These are phyloP conservation scores for Talaromyces proteolyticus DNA, from an alignment of 495 filamentous ascomycete genomes.

Conservation along the genomic window DNA sequence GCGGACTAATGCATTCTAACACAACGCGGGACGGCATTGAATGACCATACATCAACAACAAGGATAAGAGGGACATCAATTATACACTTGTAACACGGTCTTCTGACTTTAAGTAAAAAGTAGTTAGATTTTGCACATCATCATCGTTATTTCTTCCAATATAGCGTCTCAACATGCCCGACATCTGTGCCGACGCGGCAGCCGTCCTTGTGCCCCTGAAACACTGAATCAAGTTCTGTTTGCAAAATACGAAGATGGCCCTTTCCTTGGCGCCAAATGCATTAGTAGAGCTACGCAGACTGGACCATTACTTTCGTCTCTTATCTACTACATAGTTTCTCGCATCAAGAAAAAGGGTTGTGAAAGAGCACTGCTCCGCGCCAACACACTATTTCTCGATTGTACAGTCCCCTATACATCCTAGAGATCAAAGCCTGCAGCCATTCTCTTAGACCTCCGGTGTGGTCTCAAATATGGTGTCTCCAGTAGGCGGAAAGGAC, in stretches of 20 bases:
- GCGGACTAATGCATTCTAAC: no score
- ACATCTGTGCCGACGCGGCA: neutral
- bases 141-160: no score
- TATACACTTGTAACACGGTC: no score
- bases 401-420: neutral
- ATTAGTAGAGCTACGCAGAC: neutral
- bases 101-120: no score
- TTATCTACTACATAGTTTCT: neutral
- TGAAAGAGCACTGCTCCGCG: neutral
- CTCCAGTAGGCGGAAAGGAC: neutral
- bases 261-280: no score
- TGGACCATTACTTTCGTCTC: neutral
- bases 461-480: neutral
- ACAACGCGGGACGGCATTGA: no score
- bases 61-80: neutral
- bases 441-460: neutral
- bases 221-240: no score
- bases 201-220: neutral
- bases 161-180: no score
- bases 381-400: neutral
- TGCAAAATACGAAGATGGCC: no score
- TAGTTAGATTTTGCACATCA: no score
- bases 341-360: neutral
- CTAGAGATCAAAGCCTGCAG: neutral
- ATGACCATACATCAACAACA: neutral